Evolutionary conservation across 1,284 basidiomycete species (phyloP).

Genomic region (Trichosporon coremiiforme): DNA sequence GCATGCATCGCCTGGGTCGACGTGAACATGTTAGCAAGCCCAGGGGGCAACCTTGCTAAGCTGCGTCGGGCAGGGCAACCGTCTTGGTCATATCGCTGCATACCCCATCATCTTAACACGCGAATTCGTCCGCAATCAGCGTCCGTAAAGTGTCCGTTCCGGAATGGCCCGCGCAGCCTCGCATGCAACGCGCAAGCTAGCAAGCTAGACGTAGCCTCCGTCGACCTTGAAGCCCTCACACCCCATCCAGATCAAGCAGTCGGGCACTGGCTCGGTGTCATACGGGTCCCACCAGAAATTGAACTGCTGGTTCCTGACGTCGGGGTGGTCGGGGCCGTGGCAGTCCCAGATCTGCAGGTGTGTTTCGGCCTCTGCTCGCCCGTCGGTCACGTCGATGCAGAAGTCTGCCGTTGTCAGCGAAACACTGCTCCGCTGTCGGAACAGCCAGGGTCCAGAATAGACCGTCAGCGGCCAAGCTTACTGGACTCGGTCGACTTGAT

Average conservation of each 20-base stretch:
- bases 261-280: not conserved
- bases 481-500: not conserved
- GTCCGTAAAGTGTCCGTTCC: not conserved
- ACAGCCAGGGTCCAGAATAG: too few relatives aligned
- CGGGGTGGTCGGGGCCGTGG: not conserved
- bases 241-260: too few relatives aligned
- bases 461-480: too few relatives aligned
- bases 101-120: not conserved
- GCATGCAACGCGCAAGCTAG: too few relatives aligned
- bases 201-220: not conserved
- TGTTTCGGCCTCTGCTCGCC: not conserved
- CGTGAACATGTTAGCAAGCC: too few relatives aligned
- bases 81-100: not conserved
- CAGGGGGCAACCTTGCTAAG: too few relatives aligned
- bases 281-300: not conserved
- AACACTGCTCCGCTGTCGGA: not conserved
- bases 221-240: not conserved
- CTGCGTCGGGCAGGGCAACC: too few relatives aligned
- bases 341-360: not conserved
- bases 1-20: too few relatives aligned
- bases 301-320: not conserved
- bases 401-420: too few relatives aligned
- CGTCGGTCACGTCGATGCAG: not conserved
- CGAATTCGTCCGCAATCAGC: too few relatives aligned
- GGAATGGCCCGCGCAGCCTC: not conserved